Evolutionary conservation across 768 basidiomycete genomes (phyloP).

Genomic region (Leccinum fibrillosum): DNA sequence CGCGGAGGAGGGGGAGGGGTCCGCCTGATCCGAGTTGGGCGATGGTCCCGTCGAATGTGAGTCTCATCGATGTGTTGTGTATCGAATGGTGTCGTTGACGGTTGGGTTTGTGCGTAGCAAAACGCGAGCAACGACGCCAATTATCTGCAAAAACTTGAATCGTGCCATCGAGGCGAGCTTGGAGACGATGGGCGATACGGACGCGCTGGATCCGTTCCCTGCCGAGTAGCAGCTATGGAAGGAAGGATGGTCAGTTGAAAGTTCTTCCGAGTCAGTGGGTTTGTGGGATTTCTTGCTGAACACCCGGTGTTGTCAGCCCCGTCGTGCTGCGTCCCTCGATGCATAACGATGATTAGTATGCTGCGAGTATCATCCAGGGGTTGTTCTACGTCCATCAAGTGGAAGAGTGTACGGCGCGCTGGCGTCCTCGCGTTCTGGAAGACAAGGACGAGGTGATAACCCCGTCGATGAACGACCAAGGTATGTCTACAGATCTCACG

Average conservation of each 20-base stretch:
- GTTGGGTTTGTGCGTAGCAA: slow-evolving; percentile 19
- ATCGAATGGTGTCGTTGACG: neutral
- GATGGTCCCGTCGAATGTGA: slow-evolving; percentile 65
- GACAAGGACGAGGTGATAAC: slow-evolving; percentile 14
- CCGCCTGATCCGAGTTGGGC: slow-evolving; percentile 61
- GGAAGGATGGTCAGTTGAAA: slow-evolving; percentile 46
- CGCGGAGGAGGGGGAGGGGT: slow-evolving; percentile 31
- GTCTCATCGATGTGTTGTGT: neutral
- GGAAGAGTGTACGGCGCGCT: slow-evolving; percentile 39
- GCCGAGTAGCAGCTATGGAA: slow-evolving; percentile 52
- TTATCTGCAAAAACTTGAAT: slow-evolving; percentile 59
- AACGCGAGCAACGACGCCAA: slow-evolving; percentile 37
- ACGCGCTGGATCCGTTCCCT: slow-evolving; percentile 51
- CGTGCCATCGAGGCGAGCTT: slow-evolving; percentile 73
- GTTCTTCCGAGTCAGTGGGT: slow-evolving; percentile 14
- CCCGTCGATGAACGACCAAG: slow-evolving; percentile 33
- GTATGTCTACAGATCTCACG: slow-evolving; percentile 30
- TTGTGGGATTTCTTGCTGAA: slow-evolving; percentile 2
- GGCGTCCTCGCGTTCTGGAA: slow-evolving; percentile 29
- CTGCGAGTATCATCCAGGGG: slow-evolving; percentile 52
- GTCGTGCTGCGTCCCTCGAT: slow-evolving; percentile 63
- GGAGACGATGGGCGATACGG: slow-evolving; percentile 43
- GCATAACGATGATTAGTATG: slow-evolving; percentile 47
- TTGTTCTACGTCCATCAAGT: slow-evolving; percentile 73
- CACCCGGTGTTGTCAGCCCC: slow-evolving; percentile 44